A percentile compares a stretch with the other conserved stretches of the same genome.
These are phyloP conservation scores for Hypomyces perniciosus DNA, from an alignment of 2,329 filamentous ascomycete species.

Conservation along the genomic window DNA sequence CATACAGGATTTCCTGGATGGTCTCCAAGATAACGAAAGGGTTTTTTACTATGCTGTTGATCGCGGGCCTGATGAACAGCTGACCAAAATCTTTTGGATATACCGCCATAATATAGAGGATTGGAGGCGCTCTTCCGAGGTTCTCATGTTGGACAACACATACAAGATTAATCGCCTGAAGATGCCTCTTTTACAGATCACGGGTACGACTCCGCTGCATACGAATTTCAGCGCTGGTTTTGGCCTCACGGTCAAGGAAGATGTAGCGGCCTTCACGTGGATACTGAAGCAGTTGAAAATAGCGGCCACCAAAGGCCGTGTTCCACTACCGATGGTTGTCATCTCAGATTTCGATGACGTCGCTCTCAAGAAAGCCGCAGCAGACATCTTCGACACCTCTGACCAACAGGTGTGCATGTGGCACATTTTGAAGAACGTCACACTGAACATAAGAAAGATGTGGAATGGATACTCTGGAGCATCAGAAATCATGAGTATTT, in stretches of 20 bases:
- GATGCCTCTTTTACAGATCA: slow-evolving; percentile 11
- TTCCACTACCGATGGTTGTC: slow-evolving; percentile 2
- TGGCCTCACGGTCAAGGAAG: neutral
- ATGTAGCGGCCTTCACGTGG: slow-evolving; percentile 1
- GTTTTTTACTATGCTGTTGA: neutral
- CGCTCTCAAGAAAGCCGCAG: neutral
- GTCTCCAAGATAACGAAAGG: neutral
- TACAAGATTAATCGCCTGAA: slow-evolving; percentile 11
- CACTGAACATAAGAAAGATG: neutral
- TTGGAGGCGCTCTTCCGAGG: slow-evolving; percentile 11
- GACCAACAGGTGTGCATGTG: slow-evolving; percentile 1
- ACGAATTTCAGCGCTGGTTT: neutral
- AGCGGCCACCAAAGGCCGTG: neutral
- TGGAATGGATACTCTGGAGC: neutral
- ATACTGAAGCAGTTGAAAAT: slow-evolving; percentile 2
- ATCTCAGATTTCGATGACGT: slow-evolving; percentile 1
- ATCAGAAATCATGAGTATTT: neutral
- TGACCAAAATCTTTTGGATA: neutral
- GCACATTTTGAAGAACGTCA: neutral
- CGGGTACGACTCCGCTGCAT: neutral
- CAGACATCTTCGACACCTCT: neutral
- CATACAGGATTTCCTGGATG: neutral
- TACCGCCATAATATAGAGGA: neutral
- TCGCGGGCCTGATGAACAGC: neutral
- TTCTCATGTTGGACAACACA: slow-evolving; percentile 9